phyloP scores from a whole-genome alignment of 345 rosid species.

The Citrus maxima region DNA sequence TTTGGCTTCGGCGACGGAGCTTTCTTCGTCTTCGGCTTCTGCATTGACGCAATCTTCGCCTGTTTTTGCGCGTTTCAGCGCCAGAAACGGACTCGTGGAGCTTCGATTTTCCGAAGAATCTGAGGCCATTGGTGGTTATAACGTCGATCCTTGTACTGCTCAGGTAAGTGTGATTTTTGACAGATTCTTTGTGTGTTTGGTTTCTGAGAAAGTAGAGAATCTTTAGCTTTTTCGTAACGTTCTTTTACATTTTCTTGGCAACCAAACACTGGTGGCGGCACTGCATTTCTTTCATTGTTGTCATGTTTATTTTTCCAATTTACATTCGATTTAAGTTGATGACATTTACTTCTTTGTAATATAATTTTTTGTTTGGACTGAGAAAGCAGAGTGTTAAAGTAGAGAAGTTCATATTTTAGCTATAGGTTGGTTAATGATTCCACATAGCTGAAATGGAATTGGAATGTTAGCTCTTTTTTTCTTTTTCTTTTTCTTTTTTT shows the following conservation, averaged over 20 bases:
- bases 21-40: slow-evolving; percentile 41
- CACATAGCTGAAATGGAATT: neutral
- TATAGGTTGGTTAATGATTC: neutral
- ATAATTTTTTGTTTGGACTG: neutral
- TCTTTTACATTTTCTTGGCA: slow-evolving; percentile 3
- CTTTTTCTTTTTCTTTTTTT: too few relatives aligned
- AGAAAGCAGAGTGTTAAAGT: neutral
- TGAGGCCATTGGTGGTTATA: slow-evolving; percentile 32
- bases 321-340: neutral
- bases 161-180: slow-evolving; percentile 37
- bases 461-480: neutral
- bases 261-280: neutral
- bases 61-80: slow-evolving; percentile 52
- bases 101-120: slow-evolving; percentile 47
- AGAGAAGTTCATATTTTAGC: neutral
- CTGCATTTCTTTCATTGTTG: neutral
- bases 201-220: neutral
- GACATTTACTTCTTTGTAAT: neutral
- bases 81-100: slow-evolving; percentile 46
- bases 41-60: slow-evolving; percentile 31
- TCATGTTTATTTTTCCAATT: neutral
- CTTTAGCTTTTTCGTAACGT: neutral
- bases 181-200: slow-evolving; percentile 5
- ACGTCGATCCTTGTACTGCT: slow-evolving; percentile 44
- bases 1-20: slow-evolving; percentile 56